These are phyloP conservation scores for Lichtheimia hyalospora DNA, from an alignment of 371 early-diverging fungal genomes.

Conservation along the genomic window DNA sequence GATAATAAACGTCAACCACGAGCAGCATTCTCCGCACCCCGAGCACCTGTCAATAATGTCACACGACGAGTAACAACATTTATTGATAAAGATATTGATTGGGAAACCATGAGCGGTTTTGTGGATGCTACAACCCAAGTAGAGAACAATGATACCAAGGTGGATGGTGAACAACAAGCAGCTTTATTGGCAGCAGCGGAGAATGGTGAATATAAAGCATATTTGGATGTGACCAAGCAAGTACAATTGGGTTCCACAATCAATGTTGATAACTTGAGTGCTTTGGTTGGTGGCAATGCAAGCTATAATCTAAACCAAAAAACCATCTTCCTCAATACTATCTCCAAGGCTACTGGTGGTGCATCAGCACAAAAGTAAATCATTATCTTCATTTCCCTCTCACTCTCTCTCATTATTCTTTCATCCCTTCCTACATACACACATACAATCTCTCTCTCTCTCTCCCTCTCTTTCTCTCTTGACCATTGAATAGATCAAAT, in stretches of 20 bases:
- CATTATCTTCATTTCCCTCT: not conserved
- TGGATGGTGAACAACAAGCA: constrained; percentile 11
- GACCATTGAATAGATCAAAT: too few species aligned
- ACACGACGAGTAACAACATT: constrained; percentile 38
- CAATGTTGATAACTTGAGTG: constrained; percentile 16
- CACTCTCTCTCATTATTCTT: not conserved
- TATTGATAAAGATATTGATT: constrained; percentile 47
- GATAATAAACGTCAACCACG: constrained; percentile 7
- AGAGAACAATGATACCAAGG: constrained; percentile 2
- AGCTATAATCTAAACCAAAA: constrained; percentile 39
- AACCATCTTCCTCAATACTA: constrained; percentile 30
- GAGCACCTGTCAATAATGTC: constrained; percentile 7
- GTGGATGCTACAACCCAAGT: constrained; percentile 6
- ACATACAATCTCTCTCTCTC: not conserved
- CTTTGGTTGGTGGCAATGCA: constrained; percentile 39
- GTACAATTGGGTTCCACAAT: constrained; percentile 20
- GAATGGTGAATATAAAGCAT: constrained; percentile 35
- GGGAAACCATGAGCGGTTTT: constrained; percentile 17
- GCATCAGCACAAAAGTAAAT: constrained; percentile 9
- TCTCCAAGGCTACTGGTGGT: constrained; percentile 27
- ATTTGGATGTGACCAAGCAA: constrained; percentile 23
- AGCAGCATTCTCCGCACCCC: not conserved
- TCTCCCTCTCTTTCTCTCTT: not conserved
- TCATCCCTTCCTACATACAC: not conserved
- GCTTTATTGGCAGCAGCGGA: constrained; percentile 19